Evolutionary conservation across 2,329 filamentous ascomycete species (phyloP).

Genomic region (Fonsecaea monophora): DNA sequence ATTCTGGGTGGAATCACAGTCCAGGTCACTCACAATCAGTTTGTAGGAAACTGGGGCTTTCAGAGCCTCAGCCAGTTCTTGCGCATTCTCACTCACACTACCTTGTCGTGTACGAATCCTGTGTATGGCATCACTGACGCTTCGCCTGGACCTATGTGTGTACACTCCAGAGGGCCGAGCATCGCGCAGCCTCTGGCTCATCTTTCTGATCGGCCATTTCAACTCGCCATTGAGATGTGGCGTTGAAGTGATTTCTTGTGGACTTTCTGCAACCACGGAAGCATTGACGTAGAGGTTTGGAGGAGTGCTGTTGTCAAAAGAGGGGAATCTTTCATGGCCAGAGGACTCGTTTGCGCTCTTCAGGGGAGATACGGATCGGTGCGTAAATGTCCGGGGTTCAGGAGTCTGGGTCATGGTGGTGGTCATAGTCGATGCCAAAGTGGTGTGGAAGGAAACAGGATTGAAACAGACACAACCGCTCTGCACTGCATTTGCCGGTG

Average conservation of each 20-base stretch:
- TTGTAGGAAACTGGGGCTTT: slow-evolving; percentile 87
- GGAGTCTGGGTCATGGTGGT: slow-evolving; percentile 40
- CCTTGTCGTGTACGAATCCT: slow-evolving; percentile 80
- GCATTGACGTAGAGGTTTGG: slow-evolving; percentile 41
- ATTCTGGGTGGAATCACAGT: slow-evolving; percentile 13
- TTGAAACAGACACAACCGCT: slow-evolving; percentile 7
- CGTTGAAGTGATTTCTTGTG: slow-evolving; percentile 41
- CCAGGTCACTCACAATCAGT: slow-evolving; percentile 71
- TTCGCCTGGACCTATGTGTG: slow-evolving; percentile 77
- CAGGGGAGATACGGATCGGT: slow-evolving; percentile 38
- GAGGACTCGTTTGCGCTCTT: slow-evolving; percentile 40
- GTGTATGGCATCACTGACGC: slow-evolving; percentile 83
- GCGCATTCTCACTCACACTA: slow-evolving; percentile 90
- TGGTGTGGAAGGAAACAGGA: slow-evolving; percentile 23
- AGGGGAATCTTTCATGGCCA: slow-evolving; percentile 52
- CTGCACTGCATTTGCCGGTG: slow-evolving; percentile 13
- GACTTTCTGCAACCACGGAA: slow-evolving; percentile 36
- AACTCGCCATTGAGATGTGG: slow-evolving; percentile 49
- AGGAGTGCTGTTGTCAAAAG: slow-evolving; percentile 42
- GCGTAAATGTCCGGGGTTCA: slow-evolving; percentile 34
- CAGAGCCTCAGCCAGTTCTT: slow-evolving; percentile 89
- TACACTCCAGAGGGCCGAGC: slow-evolving; percentile 30
- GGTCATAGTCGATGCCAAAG: slow-evolving; percentile 31
- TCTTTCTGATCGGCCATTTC: slow-evolving; percentile 68
- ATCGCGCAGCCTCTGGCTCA: slow-evolving; percentile 49